Evolutionary conservation across 805 yeast genomes (phyloP).

Genomic region (Yamadazyma philogaea): DNA sequence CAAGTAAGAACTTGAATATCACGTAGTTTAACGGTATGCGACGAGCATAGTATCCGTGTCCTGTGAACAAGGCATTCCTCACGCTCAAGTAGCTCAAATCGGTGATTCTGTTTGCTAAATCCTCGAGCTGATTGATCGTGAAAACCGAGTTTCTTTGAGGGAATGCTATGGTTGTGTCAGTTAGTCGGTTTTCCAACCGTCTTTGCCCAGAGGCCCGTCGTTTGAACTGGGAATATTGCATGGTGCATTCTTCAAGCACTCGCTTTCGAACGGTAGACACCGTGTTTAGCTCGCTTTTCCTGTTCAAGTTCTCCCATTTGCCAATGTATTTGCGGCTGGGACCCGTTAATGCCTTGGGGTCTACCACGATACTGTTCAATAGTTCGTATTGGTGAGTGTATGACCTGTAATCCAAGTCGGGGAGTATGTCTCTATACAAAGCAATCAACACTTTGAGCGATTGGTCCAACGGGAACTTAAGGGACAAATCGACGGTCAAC

Average conservation of each 20-base stretch:
- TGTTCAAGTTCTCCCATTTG: neutral
- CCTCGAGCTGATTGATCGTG: neutral
- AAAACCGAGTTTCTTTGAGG: neutral
- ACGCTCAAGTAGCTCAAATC: slow-evolving; percentile 9
- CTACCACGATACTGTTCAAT: slow-evolving; percentile 3
- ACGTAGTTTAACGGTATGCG: slow-evolving; percentile 4
- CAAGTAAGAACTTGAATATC: slow-evolving; percentile 4
- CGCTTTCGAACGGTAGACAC: neutral
- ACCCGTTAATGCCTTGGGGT: neutral
- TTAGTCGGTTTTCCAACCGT: slow-evolving; percentile 5
- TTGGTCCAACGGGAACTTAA: slow-evolving; percentile 31
- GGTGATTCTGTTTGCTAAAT: neutral
- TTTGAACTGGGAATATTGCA: slow-evolving; percentile 17
- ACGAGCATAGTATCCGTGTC: slow-evolving; percentile 1
- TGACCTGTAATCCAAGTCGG: slow-evolving; percentile 16
- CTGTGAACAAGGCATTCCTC: slow-evolving; percentile 14
- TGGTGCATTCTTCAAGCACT: slow-evolving; percentile 10
- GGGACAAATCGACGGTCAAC: slow-evolving; percentile 24
- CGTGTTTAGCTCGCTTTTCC: neutral
- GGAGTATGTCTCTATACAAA: slow-evolving; percentile 20
- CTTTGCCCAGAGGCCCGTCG: slow-evolving; percentile 14
- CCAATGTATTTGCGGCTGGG: neutral
- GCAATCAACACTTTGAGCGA: slow-evolving; percentile 22
- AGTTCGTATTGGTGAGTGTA: slow-evolving; percentile 1
- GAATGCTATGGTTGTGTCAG: neutral